Evolutionary conservation across 2,329 filamentous ascomycete species (phyloP).

Genomic region (Arthrobotrys iridis): DNA sequence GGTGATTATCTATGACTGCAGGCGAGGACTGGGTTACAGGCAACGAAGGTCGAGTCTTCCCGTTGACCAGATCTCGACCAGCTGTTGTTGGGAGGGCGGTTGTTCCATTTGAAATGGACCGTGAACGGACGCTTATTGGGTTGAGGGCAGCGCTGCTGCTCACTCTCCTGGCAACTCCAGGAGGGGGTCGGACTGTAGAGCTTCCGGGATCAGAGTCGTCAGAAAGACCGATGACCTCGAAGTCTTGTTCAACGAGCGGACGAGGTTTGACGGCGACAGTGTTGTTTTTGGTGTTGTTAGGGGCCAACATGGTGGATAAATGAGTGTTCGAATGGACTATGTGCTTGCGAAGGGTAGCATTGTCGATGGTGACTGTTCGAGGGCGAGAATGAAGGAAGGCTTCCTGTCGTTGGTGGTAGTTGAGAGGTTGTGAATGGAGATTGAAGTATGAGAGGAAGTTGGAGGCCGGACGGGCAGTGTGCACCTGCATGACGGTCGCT

Average conservation of each 20-base stretch:
- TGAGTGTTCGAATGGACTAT: slow-evolving; percentile 38
- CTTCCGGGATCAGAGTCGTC: slow-evolving; percentile 37
- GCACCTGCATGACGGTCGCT: slow-evolving; percentile 43
- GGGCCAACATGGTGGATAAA: slow-evolving; percentile 30
- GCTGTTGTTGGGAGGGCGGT: slow-evolving; percentile 3
- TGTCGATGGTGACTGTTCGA: slow-evolving; percentile 11
- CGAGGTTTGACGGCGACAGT: slow-evolving; percentile 32
- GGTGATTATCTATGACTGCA: slow-evolving; percentile 27
- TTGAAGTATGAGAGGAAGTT: slow-evolving; percentile 46
- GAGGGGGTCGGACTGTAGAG: slow-evolving; percentile 27
- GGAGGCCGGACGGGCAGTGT: slow-evolving; percentile 46
- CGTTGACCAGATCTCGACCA: slow-evolving; percentile 39
- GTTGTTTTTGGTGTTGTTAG: slow-evolving; percentile 48
- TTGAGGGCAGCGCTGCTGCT: slow-evolving; percentile 24
- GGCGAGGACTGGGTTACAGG: slow-evolving; percentile 43
- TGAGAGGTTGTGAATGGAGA: slow-evolving; percentile 21
- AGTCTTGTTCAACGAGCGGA: slow-evolving; percentile 52
- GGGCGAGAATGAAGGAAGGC: slow-evolving; percentile 38
- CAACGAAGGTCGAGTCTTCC: slow-evolving; percentile 32
- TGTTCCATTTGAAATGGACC: slow-evolving; percentile 31
- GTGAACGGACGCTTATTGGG: slow-evolving; percentile 40
- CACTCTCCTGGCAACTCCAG: slow-evolving; percentile 39
- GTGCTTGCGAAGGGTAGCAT: slow-evolving; percentile 50
- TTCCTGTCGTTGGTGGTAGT: slow-evolving; percentile 22
- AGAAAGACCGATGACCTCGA: slow-evolving; percentile 50